phyloP scores from a whole-genome alignment of 2,329 filamentous ascomycete genomes.

The Aschersonia sp. region DNA sequence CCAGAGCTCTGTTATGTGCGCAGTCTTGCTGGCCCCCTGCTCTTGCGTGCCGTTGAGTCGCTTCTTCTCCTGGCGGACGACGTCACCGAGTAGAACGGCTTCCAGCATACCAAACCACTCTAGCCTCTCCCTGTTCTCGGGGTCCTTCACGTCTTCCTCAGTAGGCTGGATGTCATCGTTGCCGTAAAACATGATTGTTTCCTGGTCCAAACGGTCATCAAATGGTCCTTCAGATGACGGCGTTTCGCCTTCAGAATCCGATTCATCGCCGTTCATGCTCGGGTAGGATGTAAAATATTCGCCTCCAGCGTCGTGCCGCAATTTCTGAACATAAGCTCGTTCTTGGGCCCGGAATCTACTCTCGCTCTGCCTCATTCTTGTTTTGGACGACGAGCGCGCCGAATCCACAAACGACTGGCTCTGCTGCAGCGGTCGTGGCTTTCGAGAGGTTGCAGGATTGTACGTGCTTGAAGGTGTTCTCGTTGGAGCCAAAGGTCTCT shows the following conservation, averaged over 20 bases:
- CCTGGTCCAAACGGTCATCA: constrained; percentile 80
- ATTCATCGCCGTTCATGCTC: constrained; percentile 50
- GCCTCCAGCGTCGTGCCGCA: constrained; percentile 54
- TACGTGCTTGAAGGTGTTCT: constrained; percentile 71
- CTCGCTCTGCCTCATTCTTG: constrained; percentile 31
- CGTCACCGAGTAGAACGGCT: constrained; percentile 88
- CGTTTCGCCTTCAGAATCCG: constrained; percentile 82
- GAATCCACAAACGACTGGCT: constrained; percentile 23
- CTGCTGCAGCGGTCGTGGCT: constrained; percentile 22
- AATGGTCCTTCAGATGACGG: constrained; percentile 72
- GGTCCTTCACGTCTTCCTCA: constrained; percentile 77
- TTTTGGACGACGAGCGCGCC: constrained; percentile 36
- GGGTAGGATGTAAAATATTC: constrained; percentile 62
- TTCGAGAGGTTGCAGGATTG: constrained; percentile 49
- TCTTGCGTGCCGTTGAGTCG: constrained; percentile 68
- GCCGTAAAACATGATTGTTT: constrained; percentile 83
- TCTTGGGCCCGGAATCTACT: constrained; percentile 49
- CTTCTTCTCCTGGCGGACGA: constrained; percentile 96
- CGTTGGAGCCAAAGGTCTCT: constrained; percentile 53
- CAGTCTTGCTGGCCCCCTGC: constrained; percentile 40
- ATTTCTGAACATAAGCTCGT: constrained; percentile 83
- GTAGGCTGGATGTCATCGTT: constrained; percentile 82
- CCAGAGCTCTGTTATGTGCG: constrained; percentile 73
- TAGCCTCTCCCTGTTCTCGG: constrained; percentile 73
- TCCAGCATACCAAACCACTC: constrained; percentile 99